Conservation (phyloP, 1,139 yeast species). For the Suhomyces taliae region DNA sequence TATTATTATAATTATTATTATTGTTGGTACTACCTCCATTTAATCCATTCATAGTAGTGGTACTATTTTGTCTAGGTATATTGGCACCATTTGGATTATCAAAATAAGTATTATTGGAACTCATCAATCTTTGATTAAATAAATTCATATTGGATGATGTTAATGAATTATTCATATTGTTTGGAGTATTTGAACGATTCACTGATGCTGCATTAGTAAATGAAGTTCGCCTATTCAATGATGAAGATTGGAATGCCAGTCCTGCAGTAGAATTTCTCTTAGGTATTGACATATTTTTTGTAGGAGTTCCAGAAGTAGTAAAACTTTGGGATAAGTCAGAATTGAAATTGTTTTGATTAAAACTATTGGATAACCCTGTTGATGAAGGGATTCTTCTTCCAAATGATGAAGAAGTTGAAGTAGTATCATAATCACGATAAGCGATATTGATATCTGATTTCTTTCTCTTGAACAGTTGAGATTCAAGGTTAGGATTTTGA, state of each 20-base stretch:
- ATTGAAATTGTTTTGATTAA: conserved; percentile 1
- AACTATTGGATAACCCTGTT: conserved; percentile 12
- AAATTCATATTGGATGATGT: conserved; percentile 31
- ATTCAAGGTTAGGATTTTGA: neutral
- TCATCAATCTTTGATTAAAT: conserved; percentile 26
- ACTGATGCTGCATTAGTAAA: conserved; percentile 15
- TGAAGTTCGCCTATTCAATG: conserved; percentile 23
- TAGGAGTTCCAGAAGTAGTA: conserved; percentile 1
- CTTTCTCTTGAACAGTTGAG: conserved; percentile 42
- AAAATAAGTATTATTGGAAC: conserved; percentile 26
- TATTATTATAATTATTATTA: no score
- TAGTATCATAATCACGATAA: conserved; percentile 13
- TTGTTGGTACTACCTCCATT: conserved; percentile 1
- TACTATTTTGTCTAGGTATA: conserved; percentile 17
- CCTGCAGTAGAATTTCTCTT: conserved; percentile 7
- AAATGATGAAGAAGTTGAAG: conserved; percentile 13
- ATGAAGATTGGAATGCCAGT: conserved; percentile 21
- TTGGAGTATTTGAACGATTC: conserved; percentile 8
- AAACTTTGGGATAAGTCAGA: conserved; percentile 2
- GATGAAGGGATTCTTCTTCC: conserved; percentile 16
- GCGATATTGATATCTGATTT: conserved; percentile 37
- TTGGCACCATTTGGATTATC: conserved; percentile 18
- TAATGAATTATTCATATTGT: conserved; percentile 18
- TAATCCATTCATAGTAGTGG: conserved; percentile 11
- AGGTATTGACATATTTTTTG: conserved; percentile 5